A percentile compares a stretch with the other conserved stretches of the same genome.
Conservation (phyloP, 1,139 yeast genomes). For the Saccharomycopsis hybrid region DNA sequence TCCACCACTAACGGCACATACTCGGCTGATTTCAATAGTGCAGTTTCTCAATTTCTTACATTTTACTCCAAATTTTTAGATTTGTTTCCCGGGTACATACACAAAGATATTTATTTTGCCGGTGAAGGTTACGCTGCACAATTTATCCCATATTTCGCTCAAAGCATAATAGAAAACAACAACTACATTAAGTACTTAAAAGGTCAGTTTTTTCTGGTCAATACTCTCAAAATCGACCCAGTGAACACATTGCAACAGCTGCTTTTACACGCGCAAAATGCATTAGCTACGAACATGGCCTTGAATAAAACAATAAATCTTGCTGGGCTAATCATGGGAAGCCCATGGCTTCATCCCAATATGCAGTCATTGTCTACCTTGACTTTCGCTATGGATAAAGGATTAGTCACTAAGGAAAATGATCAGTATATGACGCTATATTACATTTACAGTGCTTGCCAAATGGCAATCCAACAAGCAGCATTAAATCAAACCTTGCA, state of each 20-base stretch:
- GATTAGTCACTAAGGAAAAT: background rate
- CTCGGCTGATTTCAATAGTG: too few relatives aligned
- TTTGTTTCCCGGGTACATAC: slow-evolving; percentile 53
- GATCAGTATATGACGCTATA: background rate
- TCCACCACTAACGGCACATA: slow-evolving; percentile 33
- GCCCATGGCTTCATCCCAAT: slow-evolving; percentile 78
- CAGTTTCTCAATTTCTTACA: slow-evolving; percentile 38
- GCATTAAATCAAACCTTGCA: background rate
- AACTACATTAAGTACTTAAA: slow-evolving; percentile 20
- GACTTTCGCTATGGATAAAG: slow-evolving; percentile 39
- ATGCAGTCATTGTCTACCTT: slow-evolving; percentile 63
- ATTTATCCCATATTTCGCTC: slow-evolving; percentile 69
- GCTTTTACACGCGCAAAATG: slow-evolving; percentile 26
- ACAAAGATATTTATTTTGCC: slow-evolving; percentile 51
- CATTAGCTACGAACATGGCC: slow-evolving; percentile 27
- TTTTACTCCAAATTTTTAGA: slow-evolving; percentile 54
- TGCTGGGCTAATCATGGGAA: slow-evolving; percentile 61
- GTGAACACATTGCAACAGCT: slow-evolving; percentile 62
- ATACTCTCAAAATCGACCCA: slow-evolving; percentile 92
- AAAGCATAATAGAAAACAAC: slow-evolving; percentile 36
- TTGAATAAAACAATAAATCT: slow-evolving; percentile 31
- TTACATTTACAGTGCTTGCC: slow-evolving; percentile 6
- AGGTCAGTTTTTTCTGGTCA: slow-evolving; percentile 67
- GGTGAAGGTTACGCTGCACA: slow-evolving; percentile 92
- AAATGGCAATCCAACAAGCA: background rate